Evolutionary conservation across 495 filamentous ascomycete species (phyloP), one percentile per base, ranked within the genome.

Genomic region (Lophium mytilinum): DNA sequence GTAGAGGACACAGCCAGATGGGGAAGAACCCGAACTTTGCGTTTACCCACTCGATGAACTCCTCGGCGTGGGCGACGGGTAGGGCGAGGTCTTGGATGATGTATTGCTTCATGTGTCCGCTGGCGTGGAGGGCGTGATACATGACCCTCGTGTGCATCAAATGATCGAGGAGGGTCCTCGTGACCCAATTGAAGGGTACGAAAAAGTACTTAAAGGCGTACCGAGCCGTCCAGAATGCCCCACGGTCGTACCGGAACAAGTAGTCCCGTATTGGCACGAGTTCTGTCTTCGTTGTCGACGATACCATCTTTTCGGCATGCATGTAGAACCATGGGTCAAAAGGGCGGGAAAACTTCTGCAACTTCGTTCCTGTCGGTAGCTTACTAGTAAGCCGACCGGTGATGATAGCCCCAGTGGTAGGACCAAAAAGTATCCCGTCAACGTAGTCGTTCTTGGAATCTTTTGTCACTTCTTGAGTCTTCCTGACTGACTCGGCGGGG

Each of bases 201-300:
- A 15, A 10, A 69, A 83, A 83, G 63, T 83, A 84, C 1, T 67
- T 59, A 63, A 80, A 83, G 12, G 77, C 80, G 9, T 75, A 73
- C 17, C 66, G 59, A 33, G 79, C 78, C 14, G 79, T 74, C 72
- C 81, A 83, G 66, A 84, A 85, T 4, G 73, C 80, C 24, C 80
- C 80, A 2, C 82, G 77, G 61, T 85, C 81, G 63, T 85, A 83
- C 3, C 82, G 78, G 68, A 85, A 84, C 33, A 83, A 75, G 55
- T 85, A 84, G 33, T 81, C 76, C 6, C 65, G 66, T 15, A 81
- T 65, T 5, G 81, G 81, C 36, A 83, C 75, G 15, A 65, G 64
- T 46, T 84, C 78, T 34, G 55, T 71, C 9, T 8, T 40, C 21
- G 18, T 33, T 8, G 9, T 36, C n/a, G 21, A 19, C 43, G 2